A percentile compares a stretch with the other conserved stretches of the same genome.
phyloP scores from a whole-genome alignment of 208 protist species.

The Wallacemonas sp. region DNA sequence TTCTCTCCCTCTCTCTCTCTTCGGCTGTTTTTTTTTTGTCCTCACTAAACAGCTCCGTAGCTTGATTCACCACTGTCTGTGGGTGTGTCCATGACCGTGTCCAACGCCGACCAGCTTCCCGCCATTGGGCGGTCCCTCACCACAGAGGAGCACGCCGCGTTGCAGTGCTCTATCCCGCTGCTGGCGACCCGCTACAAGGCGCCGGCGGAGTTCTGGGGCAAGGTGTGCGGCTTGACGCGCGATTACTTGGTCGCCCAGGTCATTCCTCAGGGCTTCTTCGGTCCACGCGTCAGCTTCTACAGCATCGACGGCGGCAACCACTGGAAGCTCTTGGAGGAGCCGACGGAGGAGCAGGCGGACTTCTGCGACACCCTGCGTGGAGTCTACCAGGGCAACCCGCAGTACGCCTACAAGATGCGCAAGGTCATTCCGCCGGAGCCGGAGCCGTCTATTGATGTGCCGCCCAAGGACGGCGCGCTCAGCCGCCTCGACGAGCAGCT shows the following conservation, averaged over 20 bases:
- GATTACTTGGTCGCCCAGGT: conserved; percentile 86
- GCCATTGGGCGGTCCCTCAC: conserved; percentile 57
- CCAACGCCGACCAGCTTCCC: conserved; percentile 56
- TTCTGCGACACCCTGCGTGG: conserved; percentile 87
- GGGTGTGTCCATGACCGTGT: conserved; percentile 34
- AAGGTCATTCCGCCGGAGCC: conserved; percentile 74
- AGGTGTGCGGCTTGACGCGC: conserved; percentile 52
- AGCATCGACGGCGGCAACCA: conserved; percentile 79
- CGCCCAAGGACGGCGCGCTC: conserved; percentile 41
- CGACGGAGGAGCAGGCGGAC: conserved; percentile 64
- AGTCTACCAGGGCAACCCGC: conserved; percentile 72
- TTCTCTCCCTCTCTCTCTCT: neutral
- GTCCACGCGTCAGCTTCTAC: conserved; percentile 63
- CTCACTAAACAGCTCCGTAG: neutral
- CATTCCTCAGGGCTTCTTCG: conserved; percentile 51
- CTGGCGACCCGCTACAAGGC: conserved; percentile 58
- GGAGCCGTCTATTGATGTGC: conserved; percentile 49
- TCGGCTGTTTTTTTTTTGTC: conserved; percentile 6
- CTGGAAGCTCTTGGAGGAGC: conserved; percentile 58
- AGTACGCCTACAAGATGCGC: conserved; percentile 85
- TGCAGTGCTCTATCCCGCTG: conserved; percentile 81
- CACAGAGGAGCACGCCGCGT: conserved; percentile 59
- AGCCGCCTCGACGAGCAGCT: conserved; percentile 43
- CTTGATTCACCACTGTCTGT: neutral
- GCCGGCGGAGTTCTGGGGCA: conserved; percentile 76